Conservation (phyloP, 208 protist genomes). For the Crithidia sp. region DNA sequence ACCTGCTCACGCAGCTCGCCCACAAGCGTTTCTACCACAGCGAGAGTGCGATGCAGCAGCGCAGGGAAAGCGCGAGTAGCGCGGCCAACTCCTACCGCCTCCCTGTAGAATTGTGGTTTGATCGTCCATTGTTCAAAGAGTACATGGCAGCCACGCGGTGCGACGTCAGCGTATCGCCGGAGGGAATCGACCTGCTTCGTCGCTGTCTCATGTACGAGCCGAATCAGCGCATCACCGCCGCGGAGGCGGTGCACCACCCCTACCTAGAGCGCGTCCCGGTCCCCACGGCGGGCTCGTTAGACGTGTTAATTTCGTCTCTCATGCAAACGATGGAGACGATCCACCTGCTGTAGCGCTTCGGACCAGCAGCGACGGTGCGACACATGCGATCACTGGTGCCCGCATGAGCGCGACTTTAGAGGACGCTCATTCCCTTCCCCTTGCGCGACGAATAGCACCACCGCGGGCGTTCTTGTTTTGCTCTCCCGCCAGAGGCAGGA, state of each 20-base stretch:
- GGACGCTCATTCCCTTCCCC: too few relatives aligned
- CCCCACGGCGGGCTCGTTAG: conserved; percentile 38
- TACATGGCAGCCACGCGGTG: conserved; percentile 60
- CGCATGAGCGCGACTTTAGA: too few relatives aligned
- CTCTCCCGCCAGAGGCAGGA: too few relatives aligned
- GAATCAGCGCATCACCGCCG: conserved; percentile 58
- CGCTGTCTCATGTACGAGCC: conserved; percentile 79
- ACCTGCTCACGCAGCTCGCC: conserved; percentile 25
- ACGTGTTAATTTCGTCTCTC: conserved; percentile 60
- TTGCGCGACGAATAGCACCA: too few relatives aligned
- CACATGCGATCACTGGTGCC: not conserved
- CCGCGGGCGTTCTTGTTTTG: too few relatives aligned
- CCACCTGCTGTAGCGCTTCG: conserved; percentile 14
- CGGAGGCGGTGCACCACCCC: conserved; percentile 67
- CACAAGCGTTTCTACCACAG: conserved; percentile 38
- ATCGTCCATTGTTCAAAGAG: conserved; percentile 49
- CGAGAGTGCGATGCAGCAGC: conserved; percentile 21
- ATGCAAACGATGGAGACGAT: conserved; percentile 52
- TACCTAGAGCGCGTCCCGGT: conserved; percentile 51
- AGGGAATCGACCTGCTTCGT: conserved; percentile 71
- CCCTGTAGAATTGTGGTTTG: conserved; percentile 59
- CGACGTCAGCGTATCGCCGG: conserved; percentile 38
- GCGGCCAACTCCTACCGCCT: conserved; percentile 51
- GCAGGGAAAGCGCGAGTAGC: conserved; percentile 21
- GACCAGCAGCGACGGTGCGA: not conserved